Evolutionary conservation across 1,284 basidiomycete species (phyloP), one percentile per base, ranked within the genome.

Genomic region (Peniophora sp.): DNA sequence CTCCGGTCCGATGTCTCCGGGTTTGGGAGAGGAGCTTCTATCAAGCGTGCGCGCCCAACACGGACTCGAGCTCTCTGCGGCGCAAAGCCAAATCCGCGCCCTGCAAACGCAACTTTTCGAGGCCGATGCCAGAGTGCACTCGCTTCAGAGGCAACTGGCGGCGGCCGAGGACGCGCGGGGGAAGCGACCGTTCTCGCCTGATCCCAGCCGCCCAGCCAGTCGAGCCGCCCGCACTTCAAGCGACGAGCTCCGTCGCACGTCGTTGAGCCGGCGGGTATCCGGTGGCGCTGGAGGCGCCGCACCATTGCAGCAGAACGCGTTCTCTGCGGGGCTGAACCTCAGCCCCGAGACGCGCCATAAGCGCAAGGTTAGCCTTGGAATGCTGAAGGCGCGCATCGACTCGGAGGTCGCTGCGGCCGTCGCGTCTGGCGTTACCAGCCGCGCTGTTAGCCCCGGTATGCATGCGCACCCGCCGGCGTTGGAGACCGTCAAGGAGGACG

Each of bases 341-440:
- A 83, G 88, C 1, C 78, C 85, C 0, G 83, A 88, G 62, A 85
- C 88, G 27, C 72, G 81, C 36, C 90, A 93, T 66, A 92, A 92
- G 63, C 84, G 92, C 49, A 81, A 85, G 60, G 81, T 91, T 54
- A 92, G 89, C 63, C 68, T 95, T 54, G 83, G 83, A 60, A 92
- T 93, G 80, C 79, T 95, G 49, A 92, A 92, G 64, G 91, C 89
- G 23, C 80, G 92, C 42, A 93, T 95, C 64, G 88, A 90, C 54
- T 83, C 84, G 63, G 87, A 90, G 64, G 68, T 75, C 14, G 78
- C 75, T 15, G 72, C 73, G 12, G 64, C 68, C 12, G 61, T 64
- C 47, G 61, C 60, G 20, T 54, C 55, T 17, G 62, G 64, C 34
- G 57, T 63, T 0, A 59, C 67, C 1, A 79, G 78, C 17, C 68